Evolutionary conservation across 495 filamentous ascomycete species (phyloP).

Genomic region (Aspergillus bridgeri): DNA sequence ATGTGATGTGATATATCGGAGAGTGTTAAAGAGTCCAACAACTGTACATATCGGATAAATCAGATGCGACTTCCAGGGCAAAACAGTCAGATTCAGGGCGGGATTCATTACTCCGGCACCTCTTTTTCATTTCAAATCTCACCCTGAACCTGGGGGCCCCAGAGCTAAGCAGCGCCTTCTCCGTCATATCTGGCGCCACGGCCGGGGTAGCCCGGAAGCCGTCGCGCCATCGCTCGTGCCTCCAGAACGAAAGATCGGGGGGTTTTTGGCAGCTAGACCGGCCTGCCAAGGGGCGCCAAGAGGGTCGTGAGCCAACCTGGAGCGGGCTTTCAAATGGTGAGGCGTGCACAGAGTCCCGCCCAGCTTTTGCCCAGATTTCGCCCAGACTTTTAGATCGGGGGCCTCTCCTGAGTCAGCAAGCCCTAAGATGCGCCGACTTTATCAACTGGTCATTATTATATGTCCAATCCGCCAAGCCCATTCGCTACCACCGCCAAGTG

Average conservation of each 20-base stretch:
- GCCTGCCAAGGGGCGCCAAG: background rate
- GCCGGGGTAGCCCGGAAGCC: background rate
- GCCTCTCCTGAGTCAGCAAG: background rate
- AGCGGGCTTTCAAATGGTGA: background rate
- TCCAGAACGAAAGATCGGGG: background rate
- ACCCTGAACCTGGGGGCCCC: background rate
- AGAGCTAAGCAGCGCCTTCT: background rate
- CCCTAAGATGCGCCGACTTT: background rate
- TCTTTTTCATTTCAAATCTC: background rate
- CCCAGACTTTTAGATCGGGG: background rate
- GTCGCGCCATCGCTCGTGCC: background rate
- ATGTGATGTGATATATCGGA: background rate
- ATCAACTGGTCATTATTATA: background rate
- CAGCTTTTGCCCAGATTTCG: background rate
- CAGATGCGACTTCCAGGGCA: background rate
- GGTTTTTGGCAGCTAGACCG: background rate
- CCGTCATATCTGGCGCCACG: background rate
- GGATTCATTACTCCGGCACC: background rate
- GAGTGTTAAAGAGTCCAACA: no score
- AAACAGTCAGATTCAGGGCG: background rate
- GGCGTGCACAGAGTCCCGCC: background rate
- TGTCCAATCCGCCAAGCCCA: slow-evolving; percentile 13
- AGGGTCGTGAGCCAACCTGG: background rate
- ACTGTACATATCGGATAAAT: background rate
- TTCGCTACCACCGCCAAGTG: slow-evolving; percentile 14